Percentiles rank a stretch among this genome's conserved stretches.
phyloP scores from a whole-genome alignment of 1,284 basidiomycete species.

The Chondrostereum purpureum region DNA sequence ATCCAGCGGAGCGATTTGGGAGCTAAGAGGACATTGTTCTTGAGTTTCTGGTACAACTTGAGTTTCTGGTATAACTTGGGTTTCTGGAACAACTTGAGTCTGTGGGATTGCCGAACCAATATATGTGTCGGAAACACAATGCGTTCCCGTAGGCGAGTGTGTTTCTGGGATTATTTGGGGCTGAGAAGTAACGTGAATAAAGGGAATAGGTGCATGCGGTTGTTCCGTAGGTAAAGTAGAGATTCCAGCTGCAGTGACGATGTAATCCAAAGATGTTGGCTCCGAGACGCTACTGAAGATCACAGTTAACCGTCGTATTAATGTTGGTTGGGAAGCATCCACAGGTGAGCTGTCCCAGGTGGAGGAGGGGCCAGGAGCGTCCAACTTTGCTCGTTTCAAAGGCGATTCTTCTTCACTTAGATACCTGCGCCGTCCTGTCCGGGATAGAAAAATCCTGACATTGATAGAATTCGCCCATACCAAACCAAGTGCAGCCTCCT shows the following conservation, averaged over 20 bases:
- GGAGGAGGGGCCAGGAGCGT: conserved; percentile 13
- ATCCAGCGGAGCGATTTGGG: conserved; percentile 32
- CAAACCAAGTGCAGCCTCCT: conserved; percentile 81
- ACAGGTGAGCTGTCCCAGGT: conserved; percentile 2
- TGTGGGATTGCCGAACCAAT: neutral
- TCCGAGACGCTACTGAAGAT: conserved; percentile 65
- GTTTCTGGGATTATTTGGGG: neutral
- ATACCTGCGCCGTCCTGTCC: conserved; percentile 65
- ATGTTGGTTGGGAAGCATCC: conserved; percentile 30
- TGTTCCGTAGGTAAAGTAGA: conserved; percentile 26
- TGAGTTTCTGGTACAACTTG: neutral
- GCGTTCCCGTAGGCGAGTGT: too few species aligned
- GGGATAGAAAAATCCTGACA: conserved; percentile 71
- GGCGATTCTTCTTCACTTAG: conserved; percentile 28
- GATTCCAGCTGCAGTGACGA: conserved; percentile 59
- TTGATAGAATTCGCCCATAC: conserved; percentile 91
- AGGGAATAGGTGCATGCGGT: neutral
- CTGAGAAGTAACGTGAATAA: neutral
- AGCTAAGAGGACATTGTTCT: conserved; percentile 4
- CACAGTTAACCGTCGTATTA: conserved; percentile 61
- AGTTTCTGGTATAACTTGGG: neutral
- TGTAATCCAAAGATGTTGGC: conserved; percentile 62
- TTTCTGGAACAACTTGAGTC: neutral
- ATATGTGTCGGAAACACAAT: too few species aligned
- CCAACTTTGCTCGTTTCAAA: conserved; percentile 22